phyloP scores from a whole-genome alignment of 2,329 filamentous ascomycete species.

The Penicillium nordicum region DNA sequence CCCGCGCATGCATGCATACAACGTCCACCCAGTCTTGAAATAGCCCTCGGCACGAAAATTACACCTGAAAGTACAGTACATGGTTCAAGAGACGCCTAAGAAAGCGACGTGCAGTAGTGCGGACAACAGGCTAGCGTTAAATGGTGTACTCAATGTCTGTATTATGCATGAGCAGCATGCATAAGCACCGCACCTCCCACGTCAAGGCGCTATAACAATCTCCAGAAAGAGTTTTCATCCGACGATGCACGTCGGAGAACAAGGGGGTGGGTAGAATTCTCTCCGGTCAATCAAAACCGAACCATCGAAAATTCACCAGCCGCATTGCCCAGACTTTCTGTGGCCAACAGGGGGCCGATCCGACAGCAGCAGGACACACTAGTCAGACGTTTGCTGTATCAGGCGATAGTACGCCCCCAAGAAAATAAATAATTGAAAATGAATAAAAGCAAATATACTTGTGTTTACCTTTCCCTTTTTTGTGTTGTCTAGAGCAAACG shows the following conservation, averaged over 20 bases:
- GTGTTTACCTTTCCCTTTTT: not conserved
- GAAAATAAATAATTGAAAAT: no score
- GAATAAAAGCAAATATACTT: not conserved
- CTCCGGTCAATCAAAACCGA: slow-evolving; percentile 3
- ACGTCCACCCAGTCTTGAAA: not conserved
- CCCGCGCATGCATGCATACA: not conserved
- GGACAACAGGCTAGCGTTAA: not conserved
- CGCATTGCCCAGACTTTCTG: not conserved
- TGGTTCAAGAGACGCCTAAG: slow-evolving; percentile 1
- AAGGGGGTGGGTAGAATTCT: not conserved
- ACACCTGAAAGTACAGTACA: not conserved
- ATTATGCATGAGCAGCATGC: slow-evolving; percentile 1
- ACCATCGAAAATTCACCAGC: not conserved
- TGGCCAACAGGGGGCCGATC: slow-evolving; percentile 1
- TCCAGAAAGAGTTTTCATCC: not conserved
- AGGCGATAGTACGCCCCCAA: slow-evolving; percentile 1
- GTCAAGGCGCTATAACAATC: not conserved
- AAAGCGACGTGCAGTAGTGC: slow-evolving; percentile 13
- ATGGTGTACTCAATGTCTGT: not conserved
- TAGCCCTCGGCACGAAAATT: not conserved
- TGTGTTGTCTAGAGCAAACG: slow-evolving; percentile 26
- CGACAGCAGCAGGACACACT: slow-evolving; percentile 9
- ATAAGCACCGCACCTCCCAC: slow-evolving; percentile 17
- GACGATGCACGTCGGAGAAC: slow-evolving; percentile 9
- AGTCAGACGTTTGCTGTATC: slow-evolving; percentile 9